Evolutionary conservation across 2,329 filamentous ascomycete genomes (phyloP).

Genomic region (Penicillium sp.): DNA sequence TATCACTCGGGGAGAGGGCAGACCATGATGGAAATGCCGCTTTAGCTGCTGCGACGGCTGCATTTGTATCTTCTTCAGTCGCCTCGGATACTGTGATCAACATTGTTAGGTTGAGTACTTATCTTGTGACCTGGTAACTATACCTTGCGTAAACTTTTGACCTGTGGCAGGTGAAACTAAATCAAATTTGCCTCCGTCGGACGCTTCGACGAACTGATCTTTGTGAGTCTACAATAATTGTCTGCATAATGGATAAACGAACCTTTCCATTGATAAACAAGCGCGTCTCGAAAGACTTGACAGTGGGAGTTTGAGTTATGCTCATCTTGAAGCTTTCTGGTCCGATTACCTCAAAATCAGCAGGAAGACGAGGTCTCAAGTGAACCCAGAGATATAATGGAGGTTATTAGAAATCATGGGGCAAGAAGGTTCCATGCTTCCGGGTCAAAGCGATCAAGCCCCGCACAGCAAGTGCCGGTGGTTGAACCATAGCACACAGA

Average conservation of each 20-base stretch:
- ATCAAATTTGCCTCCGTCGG: slow-evolving; percentile 24
- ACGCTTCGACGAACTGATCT: slow-evolving; percentile 23
- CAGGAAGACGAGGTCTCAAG: no score
- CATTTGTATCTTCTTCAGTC: slow-evolving; percentile 28
- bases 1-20: slow-evolving; percentile 16
- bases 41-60: slow-evolving; percentile 33
- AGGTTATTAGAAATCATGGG: no score
- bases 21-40: slow-evolving; percentile 36
- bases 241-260: background rate
- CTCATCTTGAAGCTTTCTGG: background rate
- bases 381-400: no score
- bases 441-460: no score
- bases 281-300: slow-evolving; percentile 24
- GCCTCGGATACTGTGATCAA: slow-evolving; percentile 21
- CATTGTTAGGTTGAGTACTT: background rate
- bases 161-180: slow-evolving; percentile 21
- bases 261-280: slow-evolving; percentile 31
- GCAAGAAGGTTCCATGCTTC: no score
- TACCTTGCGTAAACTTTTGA: slow-evolving; percentile 24
- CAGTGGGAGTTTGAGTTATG: slow-evolving; percentile 4
- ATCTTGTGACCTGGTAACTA: background rate
- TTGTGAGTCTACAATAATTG: background rate
- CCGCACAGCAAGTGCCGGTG: no score
- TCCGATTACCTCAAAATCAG: background rate
- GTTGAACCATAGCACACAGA: no score